Evolutionary conservation across 768 basidiomycete species (phyloP), one percentile per base, ranked within the genome.

Genomic region (Serendipita vermifera): DNA sequence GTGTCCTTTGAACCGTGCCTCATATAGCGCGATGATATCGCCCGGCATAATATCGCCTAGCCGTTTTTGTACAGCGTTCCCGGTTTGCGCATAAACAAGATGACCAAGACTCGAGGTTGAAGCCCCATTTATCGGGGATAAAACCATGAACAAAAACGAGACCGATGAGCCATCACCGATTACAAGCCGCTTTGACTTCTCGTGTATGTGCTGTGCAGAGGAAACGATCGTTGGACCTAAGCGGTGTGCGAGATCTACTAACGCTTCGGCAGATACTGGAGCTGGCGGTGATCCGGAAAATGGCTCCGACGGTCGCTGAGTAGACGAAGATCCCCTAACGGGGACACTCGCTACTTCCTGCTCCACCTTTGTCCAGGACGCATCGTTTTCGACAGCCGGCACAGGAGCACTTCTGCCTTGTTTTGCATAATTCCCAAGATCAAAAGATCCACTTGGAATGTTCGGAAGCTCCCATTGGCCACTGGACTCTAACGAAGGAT

Each of bases 31-130:
- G 43, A 91, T 73, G 7, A 96, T 70, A 67, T 96, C 92, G 2
- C 92, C 92, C 0, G 90, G 85, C 77, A 85, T 73, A 58, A 90
- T 86, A 20, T 93, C 90, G 62, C 82, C 84, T 31, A 75, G 71
- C 48, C 87, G 75, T 59, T 80, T 80, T 68, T 82, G 79, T 58
- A 94, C 86, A 11, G 79, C 69, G 0, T 64, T 62, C 0, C 76
- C 85, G 29, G 73, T 77, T 70, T 92, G 89, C 59, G 75, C 72
- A 63, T 88, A 93, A 29, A 92, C 73, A 5, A 85, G 69, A 64
- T 87, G 80, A 0, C 91, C 92, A 63, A 80, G 27, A 31, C 46
- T 51, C 5, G 46, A 27, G n/a, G 46, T 51, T 29, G 46, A 51
- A 26, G 46, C 46, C n/a, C 46, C 46, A 7, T n/a, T n/a, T n/a